Base-by-base conservation (phyloP, 2,329 filamentous ascomycete species). In the Penicillium sp. region DNA sequence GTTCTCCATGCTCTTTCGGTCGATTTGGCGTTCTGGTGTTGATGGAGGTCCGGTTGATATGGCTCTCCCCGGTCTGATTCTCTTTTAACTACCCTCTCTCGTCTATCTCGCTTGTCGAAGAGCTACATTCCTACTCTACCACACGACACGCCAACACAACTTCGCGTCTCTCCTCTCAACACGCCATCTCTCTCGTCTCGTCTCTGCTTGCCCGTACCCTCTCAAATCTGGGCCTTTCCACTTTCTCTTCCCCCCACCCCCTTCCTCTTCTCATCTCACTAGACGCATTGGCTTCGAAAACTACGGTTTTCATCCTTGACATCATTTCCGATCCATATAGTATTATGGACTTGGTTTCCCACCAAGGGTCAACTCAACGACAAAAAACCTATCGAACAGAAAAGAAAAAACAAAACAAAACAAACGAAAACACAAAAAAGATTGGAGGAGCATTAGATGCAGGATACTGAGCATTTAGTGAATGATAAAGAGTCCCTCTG, bases 401-500 rank as follows among this genome's bases (percentile, higher is more conserved):
- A 45, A 33, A 44, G n/a, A 52, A 52, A 48, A 48, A n/a, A 48
- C 33, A 3, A 48, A 37, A 49, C 31, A 49, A 50, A 37, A 59
- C 57, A 60, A 43, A 56, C 58, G 52, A 59, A 59, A 61, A 43
- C 55, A 58, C 53, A 56, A 65, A 63, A 66, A 68, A 58, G 27
- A 21, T 54, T 53, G 60, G 69, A 70, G 69, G 69, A 67, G 63
- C 59, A 61, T 59, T 63, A 51, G 67, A 61, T 65, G 58, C 42
- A 55, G 45, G 44, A 57, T 44, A 48, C 44, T 55, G 50, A 67
- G 65, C 62, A 64, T 66, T 63, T 68, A 64, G 64, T 60, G 63
- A 69, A 65, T 71, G 67, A 63, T 62, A 71, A 68, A 45, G 25
- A 60, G 31, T 66, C 63, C 68, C 68, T 70, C 65, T 55, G 55